Base-by-base conservation (phyloP, 768 basidiomycete genomes). In the Pleurotus tuoliensis region DNA sequence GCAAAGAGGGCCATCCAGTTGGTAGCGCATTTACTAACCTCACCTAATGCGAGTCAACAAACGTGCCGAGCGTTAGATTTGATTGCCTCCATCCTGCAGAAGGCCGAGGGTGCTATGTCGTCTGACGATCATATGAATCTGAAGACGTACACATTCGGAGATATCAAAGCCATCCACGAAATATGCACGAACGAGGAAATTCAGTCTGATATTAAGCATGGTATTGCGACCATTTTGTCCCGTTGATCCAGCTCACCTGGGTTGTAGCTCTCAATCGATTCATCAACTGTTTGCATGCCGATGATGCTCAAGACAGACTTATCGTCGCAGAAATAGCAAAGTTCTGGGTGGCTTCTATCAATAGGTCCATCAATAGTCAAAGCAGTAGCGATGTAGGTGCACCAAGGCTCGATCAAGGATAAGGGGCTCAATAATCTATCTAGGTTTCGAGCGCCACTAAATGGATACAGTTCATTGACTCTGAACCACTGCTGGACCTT, bases 381-480 rank as follows among this genome's bases (percentile, higher is more conserved):
- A 15, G 16, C 25, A n/a, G 30, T 16, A 38, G 22, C 18, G 18
- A 53, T 24, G 51, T 53, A 15, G 12, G 51, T 53, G 24, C 25
- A 5, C 2, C 27, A 50, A 15, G 9, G 8, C 22, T 16, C 5
- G 5, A 4, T 24, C 37, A 15, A 50, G 11, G 16, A 34, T 24
- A 39, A 15, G 18, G 41, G 20, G n/a, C 41, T 47, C 41, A 22
- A 25, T 13, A 18, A 6, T 44, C 46, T 4, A n/a, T 38, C 34
- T 62, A 77, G 69, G 51, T 62, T 47, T 55, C 44, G 56, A 62
- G 48, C 12, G 67, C 70, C 3, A 61, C 69, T 2, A 58, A 79
- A 12, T 92, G 89, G 89, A 71, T 87, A 43, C 74, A 71, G 40
- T 87, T 80, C 62, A 76, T 87, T 61, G 65, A 71, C 4, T 62